Evolutionary conservation across 306 rosid genomes (phyloP), one percentile per base, ranked within the genome.

Genomic region (Alnus glutinosa): DNA sequence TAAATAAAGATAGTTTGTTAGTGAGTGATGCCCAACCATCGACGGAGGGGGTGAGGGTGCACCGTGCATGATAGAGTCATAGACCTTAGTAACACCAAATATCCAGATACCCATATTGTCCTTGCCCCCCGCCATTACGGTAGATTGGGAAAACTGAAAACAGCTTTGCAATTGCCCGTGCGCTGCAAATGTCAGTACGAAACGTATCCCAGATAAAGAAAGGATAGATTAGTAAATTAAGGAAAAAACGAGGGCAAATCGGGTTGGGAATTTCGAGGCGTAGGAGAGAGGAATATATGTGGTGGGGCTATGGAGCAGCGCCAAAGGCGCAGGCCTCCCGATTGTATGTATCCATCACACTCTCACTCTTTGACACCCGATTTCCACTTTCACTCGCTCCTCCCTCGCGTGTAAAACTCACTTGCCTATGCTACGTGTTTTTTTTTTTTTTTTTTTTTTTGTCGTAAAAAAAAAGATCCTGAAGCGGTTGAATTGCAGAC

Each of bases 281-380:
- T 12, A 14, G 4, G 71, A 69, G 75, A 72, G 81, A 30, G 39
- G 72, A 71, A 44, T 78, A 86, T 77, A 57, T 23, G 57, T 50
- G 82, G 79, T 28, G 82, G 85, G 84, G 71, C 77, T 50, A 49
- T 32, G 69, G 32, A 7, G 87, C 89, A 87, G 93, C 88, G 88
- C 79, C 89, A 83, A 89, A 85, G 81, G 23, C 87, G 89, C 88
- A 87, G 88, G 88, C 84, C 83, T 37, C 81, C 66, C 77, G 51
- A 23, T 71, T 76, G 81, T 18, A 70, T 76, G 81, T 18, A 70
- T 70, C 82, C 12, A 47, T 75, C 69, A 30, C 71, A 74, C 80
- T 28, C 34, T 70, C 46, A 42, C 12, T 34, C 1, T 13, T 77
- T 51, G 15, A 12, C 61, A 42, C 39, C 47, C 1, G 14, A 78